Evolutionary conservation across 164 flowering plant genomes (phyloP).

Genomic region (Akebia trifoliata): DNA sequence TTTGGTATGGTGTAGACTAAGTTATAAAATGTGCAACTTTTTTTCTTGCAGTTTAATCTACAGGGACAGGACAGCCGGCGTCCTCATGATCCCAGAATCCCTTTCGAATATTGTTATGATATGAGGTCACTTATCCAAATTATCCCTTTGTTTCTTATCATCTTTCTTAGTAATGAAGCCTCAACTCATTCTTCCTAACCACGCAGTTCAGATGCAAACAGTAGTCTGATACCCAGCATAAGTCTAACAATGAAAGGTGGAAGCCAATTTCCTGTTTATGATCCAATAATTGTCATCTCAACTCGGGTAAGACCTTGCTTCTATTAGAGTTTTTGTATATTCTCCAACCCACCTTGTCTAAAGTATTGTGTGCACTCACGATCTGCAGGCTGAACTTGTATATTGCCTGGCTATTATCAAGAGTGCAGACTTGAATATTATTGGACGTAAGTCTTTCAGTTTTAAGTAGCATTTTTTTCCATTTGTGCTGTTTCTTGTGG

Average conservation of each 20-base stretch:
- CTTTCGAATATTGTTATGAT: constrained; percentile 77
- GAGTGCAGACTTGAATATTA: constrained; percentile 62
- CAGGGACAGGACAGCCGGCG: constrained; percentile 29
- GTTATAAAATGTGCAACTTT: background rate
- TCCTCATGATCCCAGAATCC: constrained; percentile 25
- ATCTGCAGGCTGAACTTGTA: constrained; percentile 33
- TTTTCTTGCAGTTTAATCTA: constrained; percentile 60
- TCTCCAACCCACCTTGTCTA: background rate
- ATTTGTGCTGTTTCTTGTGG: background rate
- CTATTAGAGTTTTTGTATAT: background rate
- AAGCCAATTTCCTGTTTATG: constrained; percentile 20
- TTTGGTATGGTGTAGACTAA: background rate
- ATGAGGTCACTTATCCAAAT: constrained; percentile 33
- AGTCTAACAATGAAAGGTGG: constrained; percentile 33
- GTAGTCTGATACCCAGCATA: constrained; percentile 17
- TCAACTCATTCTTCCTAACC: background rate
- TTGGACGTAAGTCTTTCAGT: constrained; percentile 71
- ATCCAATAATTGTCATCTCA: constrained; percentile 22
- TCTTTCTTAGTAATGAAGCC: background rate
- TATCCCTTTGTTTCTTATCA: background rate
- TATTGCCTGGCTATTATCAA: constrained; percentile 68
- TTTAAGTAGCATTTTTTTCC: background rate
- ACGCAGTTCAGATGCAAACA: constrained; percentile 34
- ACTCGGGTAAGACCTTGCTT: constrained; percentile 27
- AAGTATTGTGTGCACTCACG: constrained; percentile 4